Evolutionary conservation across 108 stramenopile genomes (phyloP).

Genomic region (Skeletonema grethae): DNA sequence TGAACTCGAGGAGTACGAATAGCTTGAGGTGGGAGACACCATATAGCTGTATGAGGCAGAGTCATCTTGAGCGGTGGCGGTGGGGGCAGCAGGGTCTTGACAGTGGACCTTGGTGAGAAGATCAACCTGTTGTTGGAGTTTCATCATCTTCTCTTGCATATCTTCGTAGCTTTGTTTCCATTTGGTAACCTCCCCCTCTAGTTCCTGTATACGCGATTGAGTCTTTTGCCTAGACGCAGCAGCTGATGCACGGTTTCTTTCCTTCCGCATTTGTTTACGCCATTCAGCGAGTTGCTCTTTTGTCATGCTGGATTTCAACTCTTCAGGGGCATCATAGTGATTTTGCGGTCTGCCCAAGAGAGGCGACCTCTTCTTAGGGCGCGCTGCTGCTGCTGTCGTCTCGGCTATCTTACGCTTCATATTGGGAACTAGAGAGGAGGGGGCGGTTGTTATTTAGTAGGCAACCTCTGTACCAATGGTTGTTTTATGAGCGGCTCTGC

Average conservation of each 20-base stretch:
- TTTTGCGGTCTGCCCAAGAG: background rate
- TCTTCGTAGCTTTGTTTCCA: constrained; percentile 54
- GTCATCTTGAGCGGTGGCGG: constrained; percentile 8
- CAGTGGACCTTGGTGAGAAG: background rate
- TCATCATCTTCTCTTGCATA: constrained; percentile 29
- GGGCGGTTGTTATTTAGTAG: background rate
- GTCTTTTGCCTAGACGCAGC: constrained; percentile 70
- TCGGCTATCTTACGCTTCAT: constrained; percentile 4
- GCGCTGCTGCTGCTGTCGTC: background rate
- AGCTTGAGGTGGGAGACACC: background rate
- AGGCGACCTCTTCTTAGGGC: background rate
- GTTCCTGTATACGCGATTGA: constrained; percentile 58
- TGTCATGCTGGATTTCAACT: constrained; percentile 41
- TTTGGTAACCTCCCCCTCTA: constrained; percentile 62
- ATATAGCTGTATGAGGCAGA: background rate
- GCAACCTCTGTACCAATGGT: too few relatives aligned
- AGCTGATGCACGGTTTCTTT: constrained; percentile 76
- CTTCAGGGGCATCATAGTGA: background rate
- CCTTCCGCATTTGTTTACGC: constrained; percentile 81
- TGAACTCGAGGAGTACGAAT: background rate
- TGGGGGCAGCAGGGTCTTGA: background rate
- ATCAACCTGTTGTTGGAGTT: constrained; percentile 35
- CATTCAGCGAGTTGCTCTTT: constrained; percentile 67
- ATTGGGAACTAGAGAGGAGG: background rate
- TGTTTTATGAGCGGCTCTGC: too few relatives aligned